These are phyloP conservation scores for Musa schizocarpa DNA, from an alignment of 176 grass and related monocot species.

Conservation along the genomic window DNA sequence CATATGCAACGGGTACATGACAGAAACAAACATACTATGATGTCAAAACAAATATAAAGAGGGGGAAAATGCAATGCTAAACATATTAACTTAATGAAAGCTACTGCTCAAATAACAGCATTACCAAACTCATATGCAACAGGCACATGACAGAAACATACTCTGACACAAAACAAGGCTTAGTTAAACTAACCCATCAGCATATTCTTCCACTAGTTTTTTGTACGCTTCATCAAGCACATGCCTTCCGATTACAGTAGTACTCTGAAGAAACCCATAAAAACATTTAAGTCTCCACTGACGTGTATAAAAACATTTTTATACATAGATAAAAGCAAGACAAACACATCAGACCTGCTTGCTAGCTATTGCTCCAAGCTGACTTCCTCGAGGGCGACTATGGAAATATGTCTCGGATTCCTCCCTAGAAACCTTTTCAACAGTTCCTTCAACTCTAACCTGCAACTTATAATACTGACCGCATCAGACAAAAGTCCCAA, in stretches of 20 bases:
- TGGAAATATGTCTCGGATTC: slow-evolving; percentile 97
- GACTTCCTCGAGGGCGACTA: slow-evolving; percentile 87
- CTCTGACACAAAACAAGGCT: no score
- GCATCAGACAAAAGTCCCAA: slow-evolving; percentile 18
- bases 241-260: slow-evolving; percentile 57
- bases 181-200: slow-evolving; percentile 43
- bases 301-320: neutral
- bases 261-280: slow-evolving; percentile 45
- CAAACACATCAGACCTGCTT: slow-evolving; percentile 52
- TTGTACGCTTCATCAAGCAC: slow-evolving; percentile 63
- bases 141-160: no score
- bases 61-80: no score
- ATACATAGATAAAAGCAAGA: neutral
- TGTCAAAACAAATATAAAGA: no score
- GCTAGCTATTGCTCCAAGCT: slow-evolving; percentile 89
- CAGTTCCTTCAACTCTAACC: slow-evolving; percentile 88
- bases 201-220: slow-evolving; percentile 74
- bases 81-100: no score
- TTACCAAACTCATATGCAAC: no score
- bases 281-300: neutral
- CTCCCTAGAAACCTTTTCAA: slow-evolving; percentile 74
- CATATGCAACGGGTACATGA: no score
- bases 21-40: no score
- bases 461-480: slow-evolving; percentile 21
- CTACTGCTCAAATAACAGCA: no score